These are phyloP conservation scores for Capsicum chinense DNA, from an alignment of 257 asterid genomes.

Conservation along the genomic window DNA sequence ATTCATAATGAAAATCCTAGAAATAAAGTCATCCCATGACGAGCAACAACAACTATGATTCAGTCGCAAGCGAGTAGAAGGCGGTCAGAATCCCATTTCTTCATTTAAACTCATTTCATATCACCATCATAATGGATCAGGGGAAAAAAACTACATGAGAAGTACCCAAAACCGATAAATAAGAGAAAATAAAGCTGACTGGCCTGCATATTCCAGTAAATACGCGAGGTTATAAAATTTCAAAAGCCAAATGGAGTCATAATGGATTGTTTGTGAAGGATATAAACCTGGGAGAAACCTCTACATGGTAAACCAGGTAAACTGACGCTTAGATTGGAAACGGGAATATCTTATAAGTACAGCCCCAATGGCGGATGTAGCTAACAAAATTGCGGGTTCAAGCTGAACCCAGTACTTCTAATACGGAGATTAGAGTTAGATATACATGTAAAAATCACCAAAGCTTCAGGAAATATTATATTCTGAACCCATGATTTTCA, in stretches of 20 bases:
- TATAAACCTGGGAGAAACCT: neutral
- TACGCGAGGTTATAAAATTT: neutral
- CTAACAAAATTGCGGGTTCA: too few species aligned
- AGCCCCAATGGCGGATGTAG: neutral
- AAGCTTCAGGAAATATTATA: too few species aligned
- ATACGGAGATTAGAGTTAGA: neutral
- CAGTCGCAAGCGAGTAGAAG: too few species aligned
- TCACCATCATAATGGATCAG: too few species aligned
- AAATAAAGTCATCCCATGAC: neutral
- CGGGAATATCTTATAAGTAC: neutral
- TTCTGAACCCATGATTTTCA: neutral
- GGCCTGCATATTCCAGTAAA: neutral
- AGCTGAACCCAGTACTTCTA: neutral
- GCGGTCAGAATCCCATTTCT: too few species aligned
- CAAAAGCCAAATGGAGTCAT: neutral
- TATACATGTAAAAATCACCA: neutral
- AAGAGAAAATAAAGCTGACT: conserved; percentile 4
- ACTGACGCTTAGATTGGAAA: neutral
- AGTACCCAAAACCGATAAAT: neutral
- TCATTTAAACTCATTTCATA: too few species aligned
- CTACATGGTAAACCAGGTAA: neutral
- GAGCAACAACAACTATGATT: too few species aligned
- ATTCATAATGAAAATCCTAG: neutral
- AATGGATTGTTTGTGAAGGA: neutral
- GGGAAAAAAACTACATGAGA: neutral